Evolutionary conservation across 2,329 filamentous ascomycete species (phyloP).

Genomic region (Diaporthe australafricana): DNA sequence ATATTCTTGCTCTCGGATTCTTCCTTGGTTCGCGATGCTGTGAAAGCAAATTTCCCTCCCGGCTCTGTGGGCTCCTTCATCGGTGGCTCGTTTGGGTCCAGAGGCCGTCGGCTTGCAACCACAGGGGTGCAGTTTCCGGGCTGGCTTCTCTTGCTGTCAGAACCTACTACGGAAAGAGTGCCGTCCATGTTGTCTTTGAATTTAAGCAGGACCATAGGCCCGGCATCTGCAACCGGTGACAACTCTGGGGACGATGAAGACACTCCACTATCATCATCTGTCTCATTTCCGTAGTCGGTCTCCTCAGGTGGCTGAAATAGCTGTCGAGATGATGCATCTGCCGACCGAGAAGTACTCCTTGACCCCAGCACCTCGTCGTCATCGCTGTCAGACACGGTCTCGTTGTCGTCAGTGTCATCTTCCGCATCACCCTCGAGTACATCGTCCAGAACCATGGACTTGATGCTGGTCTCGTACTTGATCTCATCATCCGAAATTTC

Average conservation of each 20-base stretch:
- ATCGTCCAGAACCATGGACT: neutral
- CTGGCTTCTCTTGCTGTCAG: conserved; percentile 9
- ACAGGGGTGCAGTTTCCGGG: conserved; percentile 33
- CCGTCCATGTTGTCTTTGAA: conserved; percentile 48
- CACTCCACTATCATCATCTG: neutral
- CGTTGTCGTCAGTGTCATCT: conserved; percentile 13
- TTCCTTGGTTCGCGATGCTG: neutral
- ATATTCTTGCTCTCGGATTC: neutral
- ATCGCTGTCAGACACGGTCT: conserved; percentile 25
- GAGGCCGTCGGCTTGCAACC: conserved; percentile 40
- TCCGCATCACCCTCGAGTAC: neutral
- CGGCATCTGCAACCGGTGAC: conserved; percentile 18
- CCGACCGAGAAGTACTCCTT: neutral
- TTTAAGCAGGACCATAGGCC: conserved; percentile 10
- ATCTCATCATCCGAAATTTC: conserved; percentile 30
- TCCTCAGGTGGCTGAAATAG: conserved; percentile 32
- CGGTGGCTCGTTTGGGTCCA: conserved; percentile 34
- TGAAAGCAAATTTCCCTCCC: neutral
- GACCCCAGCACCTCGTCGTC: conserved; percentile 7
- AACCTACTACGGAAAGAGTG: conserved; percentile 42
- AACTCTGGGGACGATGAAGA: conserved; percentile 20
- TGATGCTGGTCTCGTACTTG: conserved; percentile 31
- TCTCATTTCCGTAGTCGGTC: conserved; percentile 17
- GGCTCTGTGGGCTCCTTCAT: conserved; percentile 21
- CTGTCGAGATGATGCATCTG: conserved; percentile 10